These are phyloP conservation scores for Coemansia sp. DNA, from an alignment of 192 early-diverging fungal genomes.

Conservation along the genomic window DNA sequence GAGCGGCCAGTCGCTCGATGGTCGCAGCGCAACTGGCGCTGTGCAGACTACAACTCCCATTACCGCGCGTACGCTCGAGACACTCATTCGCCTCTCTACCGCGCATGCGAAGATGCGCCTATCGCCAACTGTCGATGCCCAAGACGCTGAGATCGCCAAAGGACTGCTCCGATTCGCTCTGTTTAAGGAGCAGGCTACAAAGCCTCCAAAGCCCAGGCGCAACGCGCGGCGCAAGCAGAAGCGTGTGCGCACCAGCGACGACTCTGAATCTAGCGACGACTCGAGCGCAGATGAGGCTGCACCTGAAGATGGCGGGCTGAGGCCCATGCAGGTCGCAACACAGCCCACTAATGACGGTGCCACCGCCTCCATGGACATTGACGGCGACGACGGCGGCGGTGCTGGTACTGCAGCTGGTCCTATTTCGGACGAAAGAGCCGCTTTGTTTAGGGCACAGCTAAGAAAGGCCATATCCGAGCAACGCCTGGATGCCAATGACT, in stretches of 20 bases:
- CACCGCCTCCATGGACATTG: conserved; percentile 26
- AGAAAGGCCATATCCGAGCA: conserved; percentile 38
- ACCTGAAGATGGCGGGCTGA: conserved; percentile 1
- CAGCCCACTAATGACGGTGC: background rate
- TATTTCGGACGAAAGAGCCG: conserved; percentile 22
- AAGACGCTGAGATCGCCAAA: conserved; percentile 83
- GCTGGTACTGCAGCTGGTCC: background rate
- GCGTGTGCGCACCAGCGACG: conserved; percentile 47
- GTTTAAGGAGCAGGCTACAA: conserved; percentile 73
- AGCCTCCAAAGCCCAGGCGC: conserved; percentile 42
- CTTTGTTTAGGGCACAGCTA: conserved; percentile 56
- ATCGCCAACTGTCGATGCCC: conserved; percentile 72
- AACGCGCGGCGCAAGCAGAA: conserved; percentile 34
- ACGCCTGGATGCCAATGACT: conserved; percentile 53
- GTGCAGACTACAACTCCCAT: conserved; percentile 91
- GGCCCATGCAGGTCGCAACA: conserved; percentile 6
- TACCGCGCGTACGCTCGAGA: conserved; percentile 97
- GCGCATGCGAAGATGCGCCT: conserved; percentile 94
- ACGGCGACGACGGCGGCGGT: background rate
- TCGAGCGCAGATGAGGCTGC: conserved; percentile 5
- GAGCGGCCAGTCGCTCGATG: conserved; percentile 45
- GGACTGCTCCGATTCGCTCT: conserved; percentile 84
- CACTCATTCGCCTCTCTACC: conserved; percentile 92
- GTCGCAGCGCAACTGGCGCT: conserved; percentile 56
- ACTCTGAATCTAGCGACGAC: conserved; percentile 35